These are phyloP conservation scores for Brassica balearica DNA, from an alignment of 441 rosid species.

Conservation along the genomic window DNA sequence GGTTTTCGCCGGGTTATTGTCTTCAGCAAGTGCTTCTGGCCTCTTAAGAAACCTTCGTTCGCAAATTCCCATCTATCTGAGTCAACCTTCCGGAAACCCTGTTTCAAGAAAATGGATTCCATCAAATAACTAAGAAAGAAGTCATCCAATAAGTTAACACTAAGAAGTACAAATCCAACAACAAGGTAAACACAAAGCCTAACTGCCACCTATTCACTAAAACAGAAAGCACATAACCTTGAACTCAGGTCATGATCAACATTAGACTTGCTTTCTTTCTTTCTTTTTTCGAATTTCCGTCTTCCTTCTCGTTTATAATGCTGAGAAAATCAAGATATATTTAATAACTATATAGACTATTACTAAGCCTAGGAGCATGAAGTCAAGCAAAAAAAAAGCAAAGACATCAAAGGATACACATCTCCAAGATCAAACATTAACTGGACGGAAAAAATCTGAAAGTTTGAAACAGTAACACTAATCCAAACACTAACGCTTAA, in stretches of 20 bases:
- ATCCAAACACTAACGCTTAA: not conserved
- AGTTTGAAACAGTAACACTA: not conserved
- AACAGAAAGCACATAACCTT: conserved; percentile 41
- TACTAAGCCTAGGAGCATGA: conserved; percentile 18
- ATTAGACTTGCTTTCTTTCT: conserved; percentile 41
- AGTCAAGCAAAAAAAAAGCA: not conserved
- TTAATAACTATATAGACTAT: conserved; percentile 34
- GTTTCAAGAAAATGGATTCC: conserved; percentile 40
- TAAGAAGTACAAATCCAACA: too few species aligned
- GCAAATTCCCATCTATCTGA: conserved; percentile 1
- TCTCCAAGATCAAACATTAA: not conserved
- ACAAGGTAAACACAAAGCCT: too few species aligned
- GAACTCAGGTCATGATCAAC: conserved; percentile 51
- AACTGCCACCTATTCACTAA: not conserved
- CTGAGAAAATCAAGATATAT: conserved; percentile 50
- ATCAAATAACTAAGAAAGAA: conserved; percentile 17
- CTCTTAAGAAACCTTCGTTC: conserved; percentile 65
- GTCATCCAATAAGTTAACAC: too few species aligned
- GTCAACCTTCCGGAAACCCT: conserved; percentile 88
- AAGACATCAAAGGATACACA: not conserved
- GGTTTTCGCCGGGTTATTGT: conserved; percentile 78
- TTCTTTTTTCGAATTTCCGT: conserved; percentile 41
- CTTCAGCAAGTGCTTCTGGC: conserved; percentile 81
- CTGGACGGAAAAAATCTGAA: not conserved
- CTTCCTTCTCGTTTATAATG: conserved; percentile 53